Evolutionary conservation across 257 asterid species (phyloP).

Genomic region (Plantago major): DNA sequence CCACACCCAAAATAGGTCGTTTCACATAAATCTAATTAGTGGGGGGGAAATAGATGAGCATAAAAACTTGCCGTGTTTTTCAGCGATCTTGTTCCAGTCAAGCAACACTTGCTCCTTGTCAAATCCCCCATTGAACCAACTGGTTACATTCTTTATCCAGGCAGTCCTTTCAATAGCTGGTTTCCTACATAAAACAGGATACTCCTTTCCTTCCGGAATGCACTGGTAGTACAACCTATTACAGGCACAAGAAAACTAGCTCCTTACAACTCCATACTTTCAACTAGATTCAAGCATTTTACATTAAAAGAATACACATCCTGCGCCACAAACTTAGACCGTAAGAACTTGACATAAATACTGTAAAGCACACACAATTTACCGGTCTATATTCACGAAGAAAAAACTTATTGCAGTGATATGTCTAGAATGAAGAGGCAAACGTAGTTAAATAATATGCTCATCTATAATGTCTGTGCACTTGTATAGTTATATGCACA

Average conservation of each 20-base stretch:
- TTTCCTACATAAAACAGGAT: constrained; percentile 76
- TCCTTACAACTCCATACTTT: background rate
- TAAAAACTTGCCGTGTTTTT: constrained; percentile 54
- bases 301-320: too few relatives aligned
- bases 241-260: background rate
- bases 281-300: background rate
- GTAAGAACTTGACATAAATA: background rate
- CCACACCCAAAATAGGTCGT: background rate
- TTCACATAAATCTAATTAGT: too few relatives aligned
- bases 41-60: background rate
- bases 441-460: too few relatives aligned
- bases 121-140: constrained; percentile 35
- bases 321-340: background rate
- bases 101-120: constrained; percentile 63
- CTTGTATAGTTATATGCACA: too few relatives aligned
- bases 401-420: too few relatives aligned
- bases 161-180: constrained; percentile 38
- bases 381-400: background rate
- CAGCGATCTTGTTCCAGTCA: constrained; percentile 90
- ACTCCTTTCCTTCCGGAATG: constrained; percentile 91
- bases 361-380: background rate
- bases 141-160: constrained; percentile 41
- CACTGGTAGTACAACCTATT: constrained; percentile 80
- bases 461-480: too few relatives aligned
- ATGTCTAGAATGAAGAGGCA: too few relatives aligned